Base-by-base conservation (phyloP, 352 stramenopile genomes). In the Hyaloperonospora brassicae region DNA sequence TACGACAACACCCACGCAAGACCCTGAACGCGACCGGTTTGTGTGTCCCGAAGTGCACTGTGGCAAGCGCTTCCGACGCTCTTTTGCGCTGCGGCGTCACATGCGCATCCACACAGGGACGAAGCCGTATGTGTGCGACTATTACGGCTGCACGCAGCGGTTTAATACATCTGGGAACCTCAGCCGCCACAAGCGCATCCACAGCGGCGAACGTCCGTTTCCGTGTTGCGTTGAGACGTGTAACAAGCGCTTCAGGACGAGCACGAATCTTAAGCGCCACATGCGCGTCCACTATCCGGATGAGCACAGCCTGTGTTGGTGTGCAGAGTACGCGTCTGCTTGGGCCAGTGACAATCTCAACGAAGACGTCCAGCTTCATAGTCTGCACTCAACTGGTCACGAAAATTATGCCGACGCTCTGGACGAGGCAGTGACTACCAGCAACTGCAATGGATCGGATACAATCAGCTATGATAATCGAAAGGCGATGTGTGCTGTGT, bases 111-210 rank as follows among this genome's bases (percentile, higher is more conserved):
- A 92, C 66, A 91, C 82, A 36, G 79, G 81, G 55, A 89, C 61
- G 45, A 89, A 91, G 49, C 84, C 81, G 24, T 94, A 92, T 59
- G 76, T 60, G 17, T 94, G 84, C 45, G 79, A 92, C 63, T 76
- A 76, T 49, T 66, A 86, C 5, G 80, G 80, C 61, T 92, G 81
- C 60, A 36, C 66, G 40, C 77, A 89, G 56, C 70, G 81, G 11
- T 94, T 94, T 66, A 92, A 89, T 61, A 94, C 84, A 63, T 94
- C 84, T 8, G 84, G 84, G 11, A 94, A 94, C 59, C 52, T 94
- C 9, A 91, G 79, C 52, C 79, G 84, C 47, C 84, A 94, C 68
- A 92, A 92, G 57, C 81, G 83, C 61, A 94, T 91, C 59, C 84
- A 94, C 64, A 89, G 73, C 41, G 84, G 84, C 44, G 84, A 90